phyloP scores from a whole-genome alignment of 2,329 filamentous ascomycete genomes.

The Didymella glomerata region DNA sequence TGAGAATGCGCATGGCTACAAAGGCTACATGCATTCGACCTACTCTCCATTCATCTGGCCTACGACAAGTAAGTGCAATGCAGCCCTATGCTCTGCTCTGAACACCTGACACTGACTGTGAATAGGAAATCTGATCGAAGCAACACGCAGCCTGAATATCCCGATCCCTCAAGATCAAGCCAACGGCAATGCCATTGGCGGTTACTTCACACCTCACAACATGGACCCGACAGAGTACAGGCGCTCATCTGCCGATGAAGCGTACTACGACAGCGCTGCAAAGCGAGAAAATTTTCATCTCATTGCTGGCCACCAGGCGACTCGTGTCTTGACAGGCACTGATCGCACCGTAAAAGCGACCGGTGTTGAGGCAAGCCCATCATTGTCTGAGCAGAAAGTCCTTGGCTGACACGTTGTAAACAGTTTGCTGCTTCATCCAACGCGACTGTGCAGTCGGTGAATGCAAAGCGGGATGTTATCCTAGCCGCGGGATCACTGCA shows the following conservation, averaged over 20 bases:
- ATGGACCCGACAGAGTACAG: constrained; percentile 23
- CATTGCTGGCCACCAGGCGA: constrained; percentile 28
- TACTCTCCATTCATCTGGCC: constrained; percentile 36
- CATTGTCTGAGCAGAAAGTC: background rate
- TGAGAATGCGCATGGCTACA: constrained; percentile 23
- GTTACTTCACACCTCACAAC: constrained; percentile 34
- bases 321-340: constrained; percentile 24
- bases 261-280: constrained; percentile 31
- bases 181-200: constrained; percentile 32
- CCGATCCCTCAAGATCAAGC: constrained; percentile 31
- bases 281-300: constrained; percentile 33
- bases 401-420: background rate
- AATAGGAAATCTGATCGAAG: constrained; percentile 32
- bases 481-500: constrained; percentile 39
- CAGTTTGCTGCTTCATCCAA: constrained; percentile 28
- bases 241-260: constrained; percentile 34
- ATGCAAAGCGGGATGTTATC: constrained; percentile 36
- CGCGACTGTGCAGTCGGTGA: constrained; percentile 22
- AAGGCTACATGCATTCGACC: constrained; percentile 31
- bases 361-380: constrained; percentile 25
- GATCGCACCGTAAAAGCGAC: constrained; percentile 27
- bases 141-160: constrained; percentile 28
- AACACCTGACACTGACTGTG: background rate
- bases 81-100: background rate
- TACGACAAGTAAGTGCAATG: constrained; percentile 26